Base-by-base conservation (phyloP, 495 filamentous ascomycete genomes). In the Xylaria cubensis region DNA sequence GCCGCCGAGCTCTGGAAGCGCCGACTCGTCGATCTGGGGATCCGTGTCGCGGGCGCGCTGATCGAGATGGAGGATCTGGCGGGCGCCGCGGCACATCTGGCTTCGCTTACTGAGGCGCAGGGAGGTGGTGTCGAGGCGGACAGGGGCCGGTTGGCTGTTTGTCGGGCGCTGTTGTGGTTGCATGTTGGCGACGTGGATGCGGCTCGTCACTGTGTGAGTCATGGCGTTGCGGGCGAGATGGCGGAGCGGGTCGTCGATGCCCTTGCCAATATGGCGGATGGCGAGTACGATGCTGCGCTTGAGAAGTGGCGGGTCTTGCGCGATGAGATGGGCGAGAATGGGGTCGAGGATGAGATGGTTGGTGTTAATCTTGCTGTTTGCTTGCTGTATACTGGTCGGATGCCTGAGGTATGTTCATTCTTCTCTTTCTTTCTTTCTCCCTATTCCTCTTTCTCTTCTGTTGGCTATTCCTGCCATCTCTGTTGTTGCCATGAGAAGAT, bases 11-110 rank as follows among this genome's bases (percentile, higher is more conserved):
- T 91, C 50, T 98, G 95, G 96, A 87, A 84, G 73, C 80, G 80
- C 1, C 73, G 96, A 51, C 80, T 97, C 5, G 81, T 80, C 12
- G 94, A 97, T 65, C 81, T 97, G 0, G 95, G 95, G 0, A 79
- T 97, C 12, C 80, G 91, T 61, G 92, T 93, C 12, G 95, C 90
- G 0, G 93, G 93, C 76, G 90, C 91, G 36, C 78, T 98, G 65
- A 86, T 97, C 4, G 95, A 98, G 82, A 97, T 97, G 93, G 93
- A 94, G 8, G 94, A 98, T 79, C 76, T 95, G 2, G 88, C 89
- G 64, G 91, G 90, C 9, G 96, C 95, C 2, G 87, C 80, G n/a
- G 80, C 90, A 58, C 91, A 94, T 74, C 82, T 99, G 0, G 82
- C 77, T 9, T 82, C 81, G 10, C 62, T 91, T 26, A 73, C 74